Evolutionary conservation across 2,329 filamentous ascomycete species (phyloP), one percentile per base, ranked within the genome.

Genomic region (Thelonectria discophora): DNA sequence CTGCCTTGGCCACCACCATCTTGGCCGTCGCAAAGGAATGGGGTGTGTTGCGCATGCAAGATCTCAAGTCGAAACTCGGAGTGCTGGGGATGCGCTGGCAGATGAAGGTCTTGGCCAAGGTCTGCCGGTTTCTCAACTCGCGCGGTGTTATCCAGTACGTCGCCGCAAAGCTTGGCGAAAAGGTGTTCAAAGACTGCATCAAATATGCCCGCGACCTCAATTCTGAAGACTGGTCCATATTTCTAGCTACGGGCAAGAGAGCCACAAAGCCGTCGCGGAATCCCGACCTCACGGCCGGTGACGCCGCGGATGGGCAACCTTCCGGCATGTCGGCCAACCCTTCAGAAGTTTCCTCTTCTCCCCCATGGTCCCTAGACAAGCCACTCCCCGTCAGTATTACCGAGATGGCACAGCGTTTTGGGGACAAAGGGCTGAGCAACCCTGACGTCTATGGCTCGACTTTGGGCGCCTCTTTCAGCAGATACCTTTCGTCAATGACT

Each of bases 101-200:
- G 69, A 88, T 88, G 85, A 86, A 85, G 66, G 82, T 84, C 7
- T 74, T 87, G 42, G 83, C 86, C 8, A 86, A 86, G 66, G 82
- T 84, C 13, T 86, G 84, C 48, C 81, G 87, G 15, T 86, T 85
- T 67, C 80, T 88, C 62, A 85, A 84, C 20, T 79, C 81, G 21
- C 77, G 83, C 48, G 86, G 86, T 6, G 80, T 84, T 27, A 78
- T 87, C 18, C 81, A 82, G 48, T 88, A 86, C 64, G 83, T 86
- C 3, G 84, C 84, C 3, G 86, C 85, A 5, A 82, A 81, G 39
- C 82, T 86, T 11, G 78, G 80, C 15, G 79, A 81, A 34, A 81
- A 81, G 56, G 76, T 88, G 6, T 88, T 84, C 76, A 87, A 86
- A 65, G 86, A 88, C 66, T 89, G 87, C 66, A 79, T 89, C 63